These are phyloP conservation scores for Solanum clarkiae DNA, from an alignment of 257 asterid genomes.

Conservation along the genomic window DNA sequence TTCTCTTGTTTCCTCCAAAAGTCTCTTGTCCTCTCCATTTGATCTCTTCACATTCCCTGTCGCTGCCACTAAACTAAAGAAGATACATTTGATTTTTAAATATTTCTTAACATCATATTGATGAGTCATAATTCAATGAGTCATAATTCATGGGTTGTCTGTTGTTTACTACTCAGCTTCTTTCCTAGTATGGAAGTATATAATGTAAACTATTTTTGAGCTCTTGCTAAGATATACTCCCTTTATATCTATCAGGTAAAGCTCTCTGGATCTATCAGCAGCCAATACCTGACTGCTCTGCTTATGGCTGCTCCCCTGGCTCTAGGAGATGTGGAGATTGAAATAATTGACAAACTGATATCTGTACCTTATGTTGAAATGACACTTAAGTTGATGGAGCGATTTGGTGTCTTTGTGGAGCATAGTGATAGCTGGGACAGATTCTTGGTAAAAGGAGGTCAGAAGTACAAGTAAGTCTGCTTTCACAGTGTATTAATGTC, in stretches of 20 bases:
- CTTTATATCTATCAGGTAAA: slow-evolving; percentile 50
- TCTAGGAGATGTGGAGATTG: slow-evolving; percentile 85
- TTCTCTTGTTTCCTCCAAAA: background rate
- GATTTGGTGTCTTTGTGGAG: slow-evolving; percentile 87
- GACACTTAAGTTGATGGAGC: slow-evolving; percentile 97
- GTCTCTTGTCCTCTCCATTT: background rate
- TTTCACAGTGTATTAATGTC: background rate
- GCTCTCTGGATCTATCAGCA: slow-evolving; percentile 91
- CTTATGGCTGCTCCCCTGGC: slow-evolving; percentile 98
- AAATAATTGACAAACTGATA: slow-evolving; percentile 79
- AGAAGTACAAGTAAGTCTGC: slow-evolving; percentile 69
- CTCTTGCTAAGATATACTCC: background rate
- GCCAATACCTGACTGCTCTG: slow-evolving; percentile 94
- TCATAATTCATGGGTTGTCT: background rate
- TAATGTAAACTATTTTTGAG: background rate
- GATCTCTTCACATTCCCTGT: background rate
- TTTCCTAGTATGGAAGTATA: background rate
- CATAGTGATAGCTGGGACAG: slow-evolving; percentile 81
- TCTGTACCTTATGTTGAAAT: slow-evolving; percentile 96
- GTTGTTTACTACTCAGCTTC: background rate
- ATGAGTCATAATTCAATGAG: background rate
- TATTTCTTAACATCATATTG: background rate
- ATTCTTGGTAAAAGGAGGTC: slow-evolving; percentile 83
- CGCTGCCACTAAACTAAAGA: background rate
- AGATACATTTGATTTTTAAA: background rate